phyloP scores from a whole-genome alignment of 495 filamentous ascomycete species.

The Peziza echinospora region DNA sequence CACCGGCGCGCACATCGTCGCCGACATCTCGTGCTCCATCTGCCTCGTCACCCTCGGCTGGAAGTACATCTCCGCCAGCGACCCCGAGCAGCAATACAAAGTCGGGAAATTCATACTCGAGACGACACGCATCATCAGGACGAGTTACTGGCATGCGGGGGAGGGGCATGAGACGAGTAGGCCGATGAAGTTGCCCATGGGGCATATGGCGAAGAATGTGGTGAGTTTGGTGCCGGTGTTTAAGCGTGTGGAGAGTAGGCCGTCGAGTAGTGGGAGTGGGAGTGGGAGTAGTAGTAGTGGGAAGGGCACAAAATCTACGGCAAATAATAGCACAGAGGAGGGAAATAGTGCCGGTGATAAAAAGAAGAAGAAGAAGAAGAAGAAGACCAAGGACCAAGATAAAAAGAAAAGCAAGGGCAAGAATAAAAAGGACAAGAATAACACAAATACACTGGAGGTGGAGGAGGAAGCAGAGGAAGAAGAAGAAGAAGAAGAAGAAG shows the following conservation, averaged over 20 bases:
- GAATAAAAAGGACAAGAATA: conserved; percentile 1
- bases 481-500: background rate
- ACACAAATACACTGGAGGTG: conserved; percentile 2
- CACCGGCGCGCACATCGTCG: conserved; percentile 35
- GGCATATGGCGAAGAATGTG: too few relatives aligned
- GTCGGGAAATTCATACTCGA: conserved; percentile 94
- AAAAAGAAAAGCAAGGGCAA: conserved; percentile 1
- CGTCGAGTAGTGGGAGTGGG: conserved; percentile 2
- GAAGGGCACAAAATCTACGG: background rate
- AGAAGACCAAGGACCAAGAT: background rate
- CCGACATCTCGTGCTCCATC: conserved; percentile 33
- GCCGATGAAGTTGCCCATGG: background rate
- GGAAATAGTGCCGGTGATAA: background rate
- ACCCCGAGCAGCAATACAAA: conserved; percentile 70
- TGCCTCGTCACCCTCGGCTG: conserved; percentile 59
- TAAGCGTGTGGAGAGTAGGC: too few relatives aligned
- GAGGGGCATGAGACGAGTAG: conserved; percentile 27
- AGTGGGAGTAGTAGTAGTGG: too few relatives aligned
- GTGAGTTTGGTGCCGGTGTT: too few relatives aligned
- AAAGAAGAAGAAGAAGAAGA: too few relatives aligned
- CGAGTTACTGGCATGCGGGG: conserved; percentile 34
- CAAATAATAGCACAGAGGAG: background rate
- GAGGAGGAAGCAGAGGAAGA: too few relatives aligned
- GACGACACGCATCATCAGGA: conserved; percentile 43
- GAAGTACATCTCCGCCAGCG: conserved; percentile 79